phyloP scores from a whole-genome alignment of 257 asterid genomes.

The Solanum etuberosum region DNA sequence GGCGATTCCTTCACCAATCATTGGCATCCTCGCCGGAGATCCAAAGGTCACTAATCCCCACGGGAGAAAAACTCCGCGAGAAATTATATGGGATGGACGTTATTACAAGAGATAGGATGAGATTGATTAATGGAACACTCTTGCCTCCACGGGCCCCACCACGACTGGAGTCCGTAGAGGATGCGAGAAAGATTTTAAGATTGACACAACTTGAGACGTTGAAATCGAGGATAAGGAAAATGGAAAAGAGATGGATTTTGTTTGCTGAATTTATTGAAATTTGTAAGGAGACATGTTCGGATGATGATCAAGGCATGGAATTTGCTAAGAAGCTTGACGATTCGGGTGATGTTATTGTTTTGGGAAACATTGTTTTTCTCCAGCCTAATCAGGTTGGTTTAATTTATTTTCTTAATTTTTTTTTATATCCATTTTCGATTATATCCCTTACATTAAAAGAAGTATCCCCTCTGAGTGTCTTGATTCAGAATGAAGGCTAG shows the following conservation, averaged over 20 bases:
- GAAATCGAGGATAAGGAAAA: not conserved
- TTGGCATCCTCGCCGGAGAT: not conserved
- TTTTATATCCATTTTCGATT: not conserved
- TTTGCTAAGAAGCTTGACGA: slow-evolving; percentile 6
- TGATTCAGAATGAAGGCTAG: not conserved
- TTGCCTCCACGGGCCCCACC: not conserved
- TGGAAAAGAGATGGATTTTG: not conserved
- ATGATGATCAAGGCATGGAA: not conserved
- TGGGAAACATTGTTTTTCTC: slow-evolving; percentile 10
- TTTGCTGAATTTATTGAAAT: slow-evolving; percentile 1
- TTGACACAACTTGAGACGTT: slow-evolving; percentile 1
- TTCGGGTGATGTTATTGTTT: slow-evolving; percentile 10
- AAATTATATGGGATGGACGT: not conserved
- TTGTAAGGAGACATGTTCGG: not conserved
- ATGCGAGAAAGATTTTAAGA: slow-evolving; percentile 4
- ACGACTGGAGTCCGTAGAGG: not conserved
- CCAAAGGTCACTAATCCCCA: not conserved
- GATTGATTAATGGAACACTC: not conserved
- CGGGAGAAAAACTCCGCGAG: not conserved
- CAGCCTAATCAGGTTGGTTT: slow-evolving; percentile 8
- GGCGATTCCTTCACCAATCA: not conserved
- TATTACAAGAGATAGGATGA: not conserved
- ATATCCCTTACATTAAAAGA: too few species aligned
- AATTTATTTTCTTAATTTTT: not conserved
- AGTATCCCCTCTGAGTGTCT: not conserved